Percentiles rank a stretch among this genome's conserved stretches.
phyloP scores from a whole-genome alignment of 106 monocot species.

The Vanilla planifolia region DNA sequence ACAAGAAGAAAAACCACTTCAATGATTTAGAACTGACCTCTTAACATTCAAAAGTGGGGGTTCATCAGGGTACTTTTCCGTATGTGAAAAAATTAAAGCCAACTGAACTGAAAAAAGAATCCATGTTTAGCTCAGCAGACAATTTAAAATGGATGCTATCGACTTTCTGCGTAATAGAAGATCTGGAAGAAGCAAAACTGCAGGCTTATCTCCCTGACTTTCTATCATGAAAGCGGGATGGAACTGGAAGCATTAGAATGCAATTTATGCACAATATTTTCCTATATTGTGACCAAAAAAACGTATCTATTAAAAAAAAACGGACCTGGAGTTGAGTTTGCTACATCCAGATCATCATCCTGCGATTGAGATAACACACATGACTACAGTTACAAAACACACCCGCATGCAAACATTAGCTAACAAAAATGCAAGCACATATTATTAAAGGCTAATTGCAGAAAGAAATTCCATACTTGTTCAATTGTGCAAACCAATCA shows the following conservation, averaged over 20 bases:
- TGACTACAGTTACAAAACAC: neutral
- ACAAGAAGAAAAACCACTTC: neutral
- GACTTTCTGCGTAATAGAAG: neutral
- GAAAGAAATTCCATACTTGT: too few species aligned
- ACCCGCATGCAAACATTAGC: neutral
- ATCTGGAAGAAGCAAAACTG: neutral
- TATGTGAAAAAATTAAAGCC: slow-evolving; percentile 86
- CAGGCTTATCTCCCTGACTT: neutral
- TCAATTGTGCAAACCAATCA: too few species aligned
- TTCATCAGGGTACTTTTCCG: slow-evolving; percentile 92
- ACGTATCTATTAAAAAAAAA: neutral
- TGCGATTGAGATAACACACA: slow-evolving; percentile 14
- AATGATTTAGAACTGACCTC: slow-evolving; percentile 42
- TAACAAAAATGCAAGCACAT: neutral
- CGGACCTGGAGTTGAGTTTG: slow-evolving; percentile 53
- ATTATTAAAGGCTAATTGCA: too few species aligned
- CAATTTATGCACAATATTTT: slow-evolving; percentile 2
- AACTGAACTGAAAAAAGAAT: slow-evolving; percentile 67
- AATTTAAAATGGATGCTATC: neutral
- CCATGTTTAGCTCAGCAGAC: neutral
- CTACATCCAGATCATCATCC: slow-evolving; percentile 77
- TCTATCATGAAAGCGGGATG: neutral
- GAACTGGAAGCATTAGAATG: neutral
- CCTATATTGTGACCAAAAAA: too few species aligned
- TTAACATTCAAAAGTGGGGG: slow-evolving; percentile 83